Percentiles rank a stretch among this genome's conserved stretches.
phyloP scores from a whole-genome alignment of 228 moss, liverwort and hornwort genomes.

The Sphagnum magellanicum region DNA sequence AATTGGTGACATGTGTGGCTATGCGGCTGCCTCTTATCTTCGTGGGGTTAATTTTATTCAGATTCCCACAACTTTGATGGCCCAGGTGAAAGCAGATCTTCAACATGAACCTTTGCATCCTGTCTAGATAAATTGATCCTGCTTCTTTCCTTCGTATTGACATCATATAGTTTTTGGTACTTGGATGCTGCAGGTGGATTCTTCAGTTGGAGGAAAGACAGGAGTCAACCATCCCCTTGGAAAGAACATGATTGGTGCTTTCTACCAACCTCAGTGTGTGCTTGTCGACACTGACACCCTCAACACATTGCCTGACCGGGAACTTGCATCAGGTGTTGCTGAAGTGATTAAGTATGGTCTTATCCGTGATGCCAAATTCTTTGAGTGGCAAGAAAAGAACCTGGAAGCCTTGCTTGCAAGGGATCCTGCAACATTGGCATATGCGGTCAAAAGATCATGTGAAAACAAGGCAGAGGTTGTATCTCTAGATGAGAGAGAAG shows the following conservation, averaged over 20 bases:
- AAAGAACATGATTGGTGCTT: conserved; percentile 60
- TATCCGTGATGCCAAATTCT: conserved; percentile 42
- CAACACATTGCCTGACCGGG: conserved; percentile 41
- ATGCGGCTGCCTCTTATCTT: conserved; percentile 47
- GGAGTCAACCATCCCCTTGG: conserved; percentile 42
- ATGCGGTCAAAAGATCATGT: conserved; percentile 44
- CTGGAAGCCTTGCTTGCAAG: conserved; percentile 36
- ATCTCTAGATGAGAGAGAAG: conserved; percentile 45
- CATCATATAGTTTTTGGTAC: conserved; percentile 1
- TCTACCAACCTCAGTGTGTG: conserved; percentile 50
- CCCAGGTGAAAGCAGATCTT: conserved; percentile 23
- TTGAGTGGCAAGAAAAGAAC: conserved; percentile 52
- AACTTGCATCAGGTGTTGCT: conserved; percentile 41
- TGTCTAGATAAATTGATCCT: conserved; percentile 1
- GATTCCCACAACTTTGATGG: conserved; percentile 55
- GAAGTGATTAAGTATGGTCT: conserved; percentile 59
- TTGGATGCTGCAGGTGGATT: conserved; percentile 36
- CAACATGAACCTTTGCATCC: not conserved
- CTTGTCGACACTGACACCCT: conserved; percentile 40
- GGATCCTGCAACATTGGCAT: conserved; percentile 33
- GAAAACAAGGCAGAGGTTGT: conserved; percentile 55
- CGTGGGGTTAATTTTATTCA: conserved; percentile 58
- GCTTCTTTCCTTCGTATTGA: conserved; percentile 42
- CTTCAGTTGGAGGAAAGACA: conserved; percentile 57
- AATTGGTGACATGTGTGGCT: conserved; percentile 59